phyloP scores from a whole-genome alignment of 176 grass and related monocot species.

The Areca catechu region DNA sequence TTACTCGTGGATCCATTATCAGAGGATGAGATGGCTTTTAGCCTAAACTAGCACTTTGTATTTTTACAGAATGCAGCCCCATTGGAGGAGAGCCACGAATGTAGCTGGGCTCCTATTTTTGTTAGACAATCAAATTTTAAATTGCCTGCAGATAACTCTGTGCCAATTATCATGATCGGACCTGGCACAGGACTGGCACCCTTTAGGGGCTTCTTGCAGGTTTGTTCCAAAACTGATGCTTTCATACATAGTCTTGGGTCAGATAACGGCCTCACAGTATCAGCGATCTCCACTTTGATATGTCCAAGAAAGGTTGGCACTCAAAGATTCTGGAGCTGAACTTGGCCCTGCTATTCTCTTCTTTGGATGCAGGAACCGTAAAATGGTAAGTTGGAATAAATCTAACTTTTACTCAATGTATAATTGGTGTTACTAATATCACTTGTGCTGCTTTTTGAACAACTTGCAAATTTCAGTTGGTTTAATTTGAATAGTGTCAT shows the following conservation, averaged over 20 bases:
- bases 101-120: constrained; percentile 94
- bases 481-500: not conserved
- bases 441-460: not conserved
- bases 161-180: constrained; percentile 96
- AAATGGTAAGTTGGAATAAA: constrained; percentile 29
- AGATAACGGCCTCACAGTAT: too few relatives aligned
- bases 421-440: not conserved
- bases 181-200: constrained; percentile 88
- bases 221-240: constrained; percentile 27
- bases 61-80: constrained; percentile 64
- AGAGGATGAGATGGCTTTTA: too few relatives aligned
- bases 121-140: constrained; percentile 92
- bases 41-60: too few relatives aligned
- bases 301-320: constrained; percentile 67
- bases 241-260: too few relatives aligned
- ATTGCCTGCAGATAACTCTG: constrained; percentile 54
- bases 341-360: constrained; percentile 62
- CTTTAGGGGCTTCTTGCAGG: constrained; percentile 98
- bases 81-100: constrained; percentile 67
- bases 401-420: not conserved
- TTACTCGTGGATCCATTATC: too few relatives aligned
- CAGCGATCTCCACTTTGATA: constrained; percentile 4
- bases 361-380: constrained; percentile 93
- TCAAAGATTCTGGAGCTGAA: constrained; percentile 63
- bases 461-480: constrained; percentile 7